These are phyloP conservation scores for Stellera chamaejasme DNA, from an alignment of 345 rosid species.

Conservation along the genomic window DNA sequence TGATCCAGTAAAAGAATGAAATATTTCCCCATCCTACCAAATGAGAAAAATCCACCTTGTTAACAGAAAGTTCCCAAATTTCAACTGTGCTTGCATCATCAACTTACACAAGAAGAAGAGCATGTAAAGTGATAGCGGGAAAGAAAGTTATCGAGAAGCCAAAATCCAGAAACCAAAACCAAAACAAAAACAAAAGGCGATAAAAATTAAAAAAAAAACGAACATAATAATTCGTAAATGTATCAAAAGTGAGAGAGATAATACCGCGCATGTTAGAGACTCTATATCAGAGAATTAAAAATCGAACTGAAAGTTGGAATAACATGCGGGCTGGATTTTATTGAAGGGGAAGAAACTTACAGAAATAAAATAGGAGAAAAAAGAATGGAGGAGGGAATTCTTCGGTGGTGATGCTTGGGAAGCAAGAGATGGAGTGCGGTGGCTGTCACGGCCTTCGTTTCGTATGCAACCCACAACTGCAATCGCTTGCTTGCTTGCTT, in stretches of 20 bases:
- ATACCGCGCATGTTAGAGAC: too few species aligned
- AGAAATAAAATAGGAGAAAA: slow-evolving; percentile 27
- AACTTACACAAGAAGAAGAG: background rate
- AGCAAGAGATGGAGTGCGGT: slow-evolving; percentile 44
- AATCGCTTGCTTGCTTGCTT: too few species aligned
- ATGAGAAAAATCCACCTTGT: slow-evolving; percentile 2
- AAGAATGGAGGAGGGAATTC: slow-evolving; percentile 2
- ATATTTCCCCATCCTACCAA: slow-evolving; percentile 67
- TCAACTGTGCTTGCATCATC: background rate
- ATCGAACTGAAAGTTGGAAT: too few species aligned
- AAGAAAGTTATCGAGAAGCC: background rate
- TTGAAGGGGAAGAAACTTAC: slow-evolving; percentile 1
- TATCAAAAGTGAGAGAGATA: too few species aligned
- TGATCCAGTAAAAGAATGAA: slow-evolving; percentile 55
- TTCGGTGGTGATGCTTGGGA: slow-evolving; percentile 2
- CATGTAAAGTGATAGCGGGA: background rate
- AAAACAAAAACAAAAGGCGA: slow-evolving; percentile 1
- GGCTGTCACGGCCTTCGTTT: background rate
- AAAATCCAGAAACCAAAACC: slow-evolving; percentile 9
- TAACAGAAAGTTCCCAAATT: too few species aligned
- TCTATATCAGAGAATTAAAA: too few species aligned
- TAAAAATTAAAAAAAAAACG: background rate
- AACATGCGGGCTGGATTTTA: background rate
- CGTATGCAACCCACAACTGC: too few species aligned
- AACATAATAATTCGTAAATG: background rate